Evolutionary conservation across 805 yeast genomes (phyloP).

Genomic region (Kregervanrija fluxuum): DNA sequence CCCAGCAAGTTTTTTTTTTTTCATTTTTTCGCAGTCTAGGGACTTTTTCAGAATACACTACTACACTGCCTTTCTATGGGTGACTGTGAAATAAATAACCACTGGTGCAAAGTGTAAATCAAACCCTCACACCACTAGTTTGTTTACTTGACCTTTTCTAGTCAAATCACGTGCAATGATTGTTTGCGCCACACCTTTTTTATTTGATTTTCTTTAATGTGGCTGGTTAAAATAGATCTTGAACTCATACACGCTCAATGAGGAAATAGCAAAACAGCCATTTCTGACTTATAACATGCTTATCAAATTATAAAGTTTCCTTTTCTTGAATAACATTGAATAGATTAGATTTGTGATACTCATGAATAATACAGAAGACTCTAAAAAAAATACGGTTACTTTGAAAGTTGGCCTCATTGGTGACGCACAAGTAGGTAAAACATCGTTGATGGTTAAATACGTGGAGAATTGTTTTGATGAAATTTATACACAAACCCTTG

Average conservation of each 20-base stretch:
- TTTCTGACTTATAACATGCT: too few species aligned
- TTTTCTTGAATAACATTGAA: neutral
- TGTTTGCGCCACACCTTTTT: too few species aligned
- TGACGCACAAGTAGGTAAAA: slow-evolving; percentile 93
- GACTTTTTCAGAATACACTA: neutral
- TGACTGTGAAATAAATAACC: neutral
- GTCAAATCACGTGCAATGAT: too few species aligned
- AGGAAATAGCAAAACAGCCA: too few species aligned
- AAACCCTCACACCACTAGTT: neutral
- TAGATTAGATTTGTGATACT: neutral
- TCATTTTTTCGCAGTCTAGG: neutral
- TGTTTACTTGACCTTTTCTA: neutral
- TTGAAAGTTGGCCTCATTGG: slow-evolving; percentile 90
- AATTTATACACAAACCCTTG: slow-evolving; percentile 87
- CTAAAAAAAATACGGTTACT: slow-evolving; percentile 40
- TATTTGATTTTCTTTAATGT: too few species aligned
- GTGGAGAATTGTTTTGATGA: slow-evolving; percentile 94
- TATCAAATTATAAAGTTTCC: too few species aligned
- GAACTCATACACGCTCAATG: too few species aligned
- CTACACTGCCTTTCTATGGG: neutral
- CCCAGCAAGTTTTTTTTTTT: too few species aligned
- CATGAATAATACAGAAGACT: slow-evolving; percentile 1
- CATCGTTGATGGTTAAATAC: slow-evolving; percentile 92
- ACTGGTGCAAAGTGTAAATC: neutral
- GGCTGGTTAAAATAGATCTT: too few species aligned